Conservation (phyloP, 352 stramenopile genomes). For the Phytopythium boreale region DNA sequence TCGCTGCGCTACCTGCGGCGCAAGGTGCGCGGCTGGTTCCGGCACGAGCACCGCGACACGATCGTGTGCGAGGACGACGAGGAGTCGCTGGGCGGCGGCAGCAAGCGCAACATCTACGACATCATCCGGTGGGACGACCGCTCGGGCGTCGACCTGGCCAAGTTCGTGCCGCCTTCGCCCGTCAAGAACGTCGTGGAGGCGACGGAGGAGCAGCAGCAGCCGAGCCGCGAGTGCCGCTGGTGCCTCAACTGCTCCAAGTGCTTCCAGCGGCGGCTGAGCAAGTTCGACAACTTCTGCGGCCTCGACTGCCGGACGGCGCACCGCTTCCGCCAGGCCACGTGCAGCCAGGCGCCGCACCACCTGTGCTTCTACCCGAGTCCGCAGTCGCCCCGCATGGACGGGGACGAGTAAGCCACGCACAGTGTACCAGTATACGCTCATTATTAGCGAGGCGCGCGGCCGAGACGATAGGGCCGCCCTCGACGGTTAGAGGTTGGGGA, state of each 20-base stretch:
- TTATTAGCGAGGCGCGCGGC: constrained; percentile 5
- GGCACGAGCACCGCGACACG: constrained; percentile 51
- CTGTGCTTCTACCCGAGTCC: constrained; percentile 10
- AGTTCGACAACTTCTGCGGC: constrained; percentile 68
- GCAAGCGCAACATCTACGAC: constrained; percentile 39
- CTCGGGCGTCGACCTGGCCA: constrained; percentile 14
- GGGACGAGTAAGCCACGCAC: neutral
- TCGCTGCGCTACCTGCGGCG: constrained; percentile 53
- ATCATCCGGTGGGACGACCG: constrained; percentile 45
- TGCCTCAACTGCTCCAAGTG: constrained; percentile 80
- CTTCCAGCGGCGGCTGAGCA: constrained; percentile 64
- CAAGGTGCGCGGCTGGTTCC: constrained; percentile 56
- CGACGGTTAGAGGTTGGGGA: neutral
- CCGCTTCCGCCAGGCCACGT: constrained; percentile 37
- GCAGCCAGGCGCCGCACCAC: constrained; percentile 24
- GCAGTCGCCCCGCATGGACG: constrained; percentile 17
- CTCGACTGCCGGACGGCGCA: constrained; percentile 26
- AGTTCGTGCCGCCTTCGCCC: constrained; percentile 21
- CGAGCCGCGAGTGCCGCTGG: constrained; percentile 69
- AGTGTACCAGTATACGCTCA: neutral
- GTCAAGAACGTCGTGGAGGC: neutral
- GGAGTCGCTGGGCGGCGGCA: constrained; percentile 21
- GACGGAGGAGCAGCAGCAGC: constrained; percentile 20
- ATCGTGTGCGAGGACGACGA: constrained; percentile 62
- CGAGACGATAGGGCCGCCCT: neutral